Evolutionary conservation across 805 yeast species (phyloP), one percentile per base, ranked within the genome.

Genomic region (Metschnikowia vanudenii): DNA sequence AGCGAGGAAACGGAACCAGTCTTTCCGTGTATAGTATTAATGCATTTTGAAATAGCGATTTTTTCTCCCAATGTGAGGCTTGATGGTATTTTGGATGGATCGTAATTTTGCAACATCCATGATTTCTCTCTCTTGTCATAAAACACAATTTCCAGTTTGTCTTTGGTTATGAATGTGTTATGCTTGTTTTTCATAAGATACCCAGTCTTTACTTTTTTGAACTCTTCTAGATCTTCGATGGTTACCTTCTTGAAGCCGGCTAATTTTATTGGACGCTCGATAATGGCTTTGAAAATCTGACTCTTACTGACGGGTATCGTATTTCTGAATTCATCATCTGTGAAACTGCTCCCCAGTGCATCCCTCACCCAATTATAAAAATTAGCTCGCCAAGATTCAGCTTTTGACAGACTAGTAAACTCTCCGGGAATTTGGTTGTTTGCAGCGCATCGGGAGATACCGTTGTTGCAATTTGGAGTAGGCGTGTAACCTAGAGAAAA

Each of bases 1-100:
- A 47, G n/a, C 12, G 52, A 34, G 16, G 49, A 39, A 20, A 53
- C 46, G 12, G 31, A 24, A 12, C 57, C 58, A n/a, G 39, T 36
- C 8, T 38, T 39, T 6, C 55, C 52, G 26, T 47, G 32, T 3
- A 31, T 22, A n/a, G 54, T 29, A 28, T 45, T 50, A 12, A 52
- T 36, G 33, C 54, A 50, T 16, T 47, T 45, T 12, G 56, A 36
- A 4, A 50, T 16, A 7, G 56, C 45, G 12, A 52, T 20, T 17
- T 37, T 37, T 11, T 29, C 18, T 3, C 54, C 54, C 19, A 24
- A 29, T 16, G 28, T n/a, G 11, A 39, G 42, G 13, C 20, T 37
- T 2, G 33, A n/a, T 10, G 38, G 18, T 17, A 36, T 26, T n/a
- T 11, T n/a, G 3, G 33, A 13, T 4, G 43, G 34, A 1, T 47